A percentile compares a stretch with the other conserved stretches of the same genome.
Evolutionary conservation across 768 basidiomycete genomes (phyloP).

Genomic region (Boletellus sp.): DNA sequence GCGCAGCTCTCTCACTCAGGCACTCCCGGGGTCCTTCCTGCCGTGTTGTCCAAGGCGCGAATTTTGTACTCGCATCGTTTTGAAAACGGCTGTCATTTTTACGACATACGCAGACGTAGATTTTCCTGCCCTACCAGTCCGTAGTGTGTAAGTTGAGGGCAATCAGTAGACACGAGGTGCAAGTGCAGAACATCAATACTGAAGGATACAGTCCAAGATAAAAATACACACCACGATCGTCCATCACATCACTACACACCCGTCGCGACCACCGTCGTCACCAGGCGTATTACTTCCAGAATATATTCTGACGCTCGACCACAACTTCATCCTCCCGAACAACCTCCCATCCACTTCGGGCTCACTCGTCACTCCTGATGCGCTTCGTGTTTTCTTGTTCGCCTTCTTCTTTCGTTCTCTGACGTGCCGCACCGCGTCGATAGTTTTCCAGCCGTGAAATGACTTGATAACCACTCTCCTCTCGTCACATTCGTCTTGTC

Average conservation of each 20-base stretch:
- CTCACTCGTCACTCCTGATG: constrained; percentile 30
- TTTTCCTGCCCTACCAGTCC: constrained; percentile 9
- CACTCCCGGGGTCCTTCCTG: too few relatives aligned
- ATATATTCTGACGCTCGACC: constrained; percentile 46
- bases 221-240: constrained; percentile 23
- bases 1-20: too few relatives aligned
- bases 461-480: constrained; percentile 72
- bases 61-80: too few relatives aligned
- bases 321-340: constrained; percentile 27
- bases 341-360: constrained; percentile 26
- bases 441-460: constrained; percentile 84
- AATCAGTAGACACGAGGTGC: constrained; percentile 9
- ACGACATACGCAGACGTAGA: constrained; percentile 14
- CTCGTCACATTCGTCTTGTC: constrained; percentile 81
- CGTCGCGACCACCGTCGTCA: constrained; percentile 48
- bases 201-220: constrained; percentile 29
- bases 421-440: constrained; percentile 66
- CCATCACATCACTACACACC: constrained; percentile 65
- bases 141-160: constrained; percentile 13
- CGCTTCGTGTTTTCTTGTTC: constrained; percentile 41
- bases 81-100: too few relatives aligned
- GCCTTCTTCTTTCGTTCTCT: constrained; percentile 61
- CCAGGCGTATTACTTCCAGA: constrained; percentile 52
- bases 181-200: constrained; percentile 13
- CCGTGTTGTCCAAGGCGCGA: too few relatives aligned